Evolutionary conservation across 1,284 basidiomycete genomes (phyloP).

Genomic region (Ceratobasidium sp.): DNA sequence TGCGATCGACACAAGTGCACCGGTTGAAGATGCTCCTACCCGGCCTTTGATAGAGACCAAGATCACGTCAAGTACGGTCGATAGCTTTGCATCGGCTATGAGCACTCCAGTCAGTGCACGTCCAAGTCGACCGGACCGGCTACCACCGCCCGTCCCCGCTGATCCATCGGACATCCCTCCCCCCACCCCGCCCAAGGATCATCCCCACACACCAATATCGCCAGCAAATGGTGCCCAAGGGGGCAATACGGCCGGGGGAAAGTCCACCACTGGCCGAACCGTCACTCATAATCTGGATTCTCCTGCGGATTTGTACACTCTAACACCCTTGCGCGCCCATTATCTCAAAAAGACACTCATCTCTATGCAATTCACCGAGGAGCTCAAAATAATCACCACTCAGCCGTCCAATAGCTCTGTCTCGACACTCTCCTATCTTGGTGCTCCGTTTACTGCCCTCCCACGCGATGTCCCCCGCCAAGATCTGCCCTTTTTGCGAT

Average conservation of each 20-base stretch:
- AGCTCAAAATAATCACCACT: slow-evolving; percentile 78
- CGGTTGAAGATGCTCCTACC: neutral
- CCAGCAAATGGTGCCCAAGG: slow-evolving; percentile 11
- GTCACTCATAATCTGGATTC: slow-evolving; percentile 43
- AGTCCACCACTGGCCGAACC: slow-evolving; percentile 40
- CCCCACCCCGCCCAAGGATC: slow-evolving; percentile 34
- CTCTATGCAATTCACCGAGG: slow-evolving; percentile 82
- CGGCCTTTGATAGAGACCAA: slow-evolving; percentile 24
- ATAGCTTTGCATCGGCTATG: slow-evolving; percentile 42
- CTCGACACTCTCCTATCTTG: slow-evolving; percentile 87
- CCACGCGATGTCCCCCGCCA: slow-evolving; percentile 70
- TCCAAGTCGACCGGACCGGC: slow-evolving; percentile 29
- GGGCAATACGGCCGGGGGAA: slow-evolving; percentile 16
- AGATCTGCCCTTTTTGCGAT: slow-evolving; percentile 89
- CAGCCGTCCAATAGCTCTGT: slow-evolving; percentile 66
- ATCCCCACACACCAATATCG: slow-evolving; percentile 18
- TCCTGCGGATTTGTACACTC: slow-evolving; percentile 50
- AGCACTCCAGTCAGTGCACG: slow-evolving; percentile 38
- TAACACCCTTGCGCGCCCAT: slow-evolving; percentile 90
- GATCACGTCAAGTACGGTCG: slow-evolving; percentile 29
- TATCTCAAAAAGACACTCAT: slow-evolving; percentile 97
- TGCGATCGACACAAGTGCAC: slow-evolving; percentile 27
- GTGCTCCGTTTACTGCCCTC: slow-evolving; percentile 84
- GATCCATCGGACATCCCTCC: slow-evolving; percentile 35
- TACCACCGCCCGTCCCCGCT: slow-evolving; percentile 18